phyloP scores from a whole-genome alignment of 1,139 yeast species.

The Pichia sp. region DNA sequence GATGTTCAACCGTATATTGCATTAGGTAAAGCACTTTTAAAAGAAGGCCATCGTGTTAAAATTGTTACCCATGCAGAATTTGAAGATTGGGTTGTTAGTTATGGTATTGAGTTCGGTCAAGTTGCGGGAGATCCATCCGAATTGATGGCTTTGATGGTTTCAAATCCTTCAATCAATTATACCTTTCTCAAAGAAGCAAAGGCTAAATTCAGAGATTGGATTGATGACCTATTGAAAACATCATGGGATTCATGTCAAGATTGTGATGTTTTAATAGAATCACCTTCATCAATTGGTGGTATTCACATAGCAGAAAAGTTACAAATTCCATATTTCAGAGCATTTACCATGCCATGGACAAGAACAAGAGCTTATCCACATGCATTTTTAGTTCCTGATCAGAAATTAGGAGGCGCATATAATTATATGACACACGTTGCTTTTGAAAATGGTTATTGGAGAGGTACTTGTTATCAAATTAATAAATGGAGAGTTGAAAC shows the following conservation, averaged over 20 bases:
- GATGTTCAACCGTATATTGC: slow-evolving; percentile 97
- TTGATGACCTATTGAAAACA: slow-evolving; percentile 56
- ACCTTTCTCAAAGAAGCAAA: slow-evolving; percentile 80
- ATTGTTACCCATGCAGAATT: slow-evolving; percentile 86
- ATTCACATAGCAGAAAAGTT: slow-evolving; percentile 91
- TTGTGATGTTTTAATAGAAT: slow-evolving; percentile 79
- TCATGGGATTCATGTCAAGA: slow-evolving; percentile 81
- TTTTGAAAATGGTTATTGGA: slow-evolving; percentile 91
- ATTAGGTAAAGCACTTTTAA: slow-evolving; percentile 65
- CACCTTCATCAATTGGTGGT: slow-evolving; percentile 95
- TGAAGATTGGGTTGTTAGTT: slow-evolving; percentile 59
- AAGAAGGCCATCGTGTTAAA: slow-evolving; percentile 76
- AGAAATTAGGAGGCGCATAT: slow-evolving; percentile 85
- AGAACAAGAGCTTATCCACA: slow-evolving; percentile 93
- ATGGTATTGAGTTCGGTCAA: slow-evolving; percentile 62
- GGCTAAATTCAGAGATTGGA: slow-evolving; percentile 72
- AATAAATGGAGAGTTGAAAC: slow-evolving; percentile 77
- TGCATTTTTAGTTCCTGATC: slow-evolving; percentile 93
- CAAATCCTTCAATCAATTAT: slow-evolving; percentile 82
- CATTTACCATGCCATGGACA: slow-evolving; percentile 99
- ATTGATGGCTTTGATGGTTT: slow-evolving; percentile 86
- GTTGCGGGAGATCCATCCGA: slow-evolving; percentile 94
- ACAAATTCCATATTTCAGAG: slow-evolving; percentile 83
- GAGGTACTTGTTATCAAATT: slow-evolving; percentile 83
- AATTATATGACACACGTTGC: slow-evolving; percentile 87